phyloP scores from a whole-genome alignment of 768 basidiomycete species.

The Cystofilobasidium macerans region DNA sequence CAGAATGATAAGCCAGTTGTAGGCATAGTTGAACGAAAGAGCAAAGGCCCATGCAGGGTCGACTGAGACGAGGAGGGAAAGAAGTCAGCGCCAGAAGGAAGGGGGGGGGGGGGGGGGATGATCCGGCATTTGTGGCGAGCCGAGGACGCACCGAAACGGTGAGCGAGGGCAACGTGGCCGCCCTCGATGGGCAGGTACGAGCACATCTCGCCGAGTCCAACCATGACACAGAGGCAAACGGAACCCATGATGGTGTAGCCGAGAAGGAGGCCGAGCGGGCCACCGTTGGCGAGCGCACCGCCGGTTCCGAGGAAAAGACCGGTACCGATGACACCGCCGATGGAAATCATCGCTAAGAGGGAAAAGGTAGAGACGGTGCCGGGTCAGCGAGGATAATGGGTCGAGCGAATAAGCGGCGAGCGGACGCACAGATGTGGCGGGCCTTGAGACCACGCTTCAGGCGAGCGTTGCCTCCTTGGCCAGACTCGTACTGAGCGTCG shows the following conservation, averaged over 20 bases:
- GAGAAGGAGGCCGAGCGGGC: conserved; percentile 30
- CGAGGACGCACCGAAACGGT: conserved; percentile 12
- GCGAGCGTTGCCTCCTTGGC: background rate
- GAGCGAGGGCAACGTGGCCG: conserved; percentile 26
- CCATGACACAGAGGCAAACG: conserved; percentile 22
- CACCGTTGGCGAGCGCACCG: conserved; percentile 30
- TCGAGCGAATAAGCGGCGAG: background rate
- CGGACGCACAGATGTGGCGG: background rate
- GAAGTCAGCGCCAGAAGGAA: too few species aligned
- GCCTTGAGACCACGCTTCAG: background rate
- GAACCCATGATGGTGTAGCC: conserved; percentile 27
- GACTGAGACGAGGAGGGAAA: background rate
- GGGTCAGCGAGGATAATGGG: background rate
- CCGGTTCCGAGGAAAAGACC: conserved; percentile 34
- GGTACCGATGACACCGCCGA: conserved; percentile 26
- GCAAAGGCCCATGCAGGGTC: conserved; percentile 26
- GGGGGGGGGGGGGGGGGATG: too few species aligned
- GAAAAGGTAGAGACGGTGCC: background rate
- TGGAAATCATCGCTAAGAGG: conserved; percentile 22
- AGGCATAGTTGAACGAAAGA: conserved; percentile 26
- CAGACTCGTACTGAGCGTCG: background rate
- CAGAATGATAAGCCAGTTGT: conserved; percentile 25
- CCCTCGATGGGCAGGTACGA: conserved; percentile 27
- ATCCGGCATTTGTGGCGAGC: too few species aligned
- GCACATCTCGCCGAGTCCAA: conserved; percentile 25